Evolutionary conservation across 495 filamentous ascomycete species (phyloP).

Genomic region (Hypoxylon fragiforme): DNA sequence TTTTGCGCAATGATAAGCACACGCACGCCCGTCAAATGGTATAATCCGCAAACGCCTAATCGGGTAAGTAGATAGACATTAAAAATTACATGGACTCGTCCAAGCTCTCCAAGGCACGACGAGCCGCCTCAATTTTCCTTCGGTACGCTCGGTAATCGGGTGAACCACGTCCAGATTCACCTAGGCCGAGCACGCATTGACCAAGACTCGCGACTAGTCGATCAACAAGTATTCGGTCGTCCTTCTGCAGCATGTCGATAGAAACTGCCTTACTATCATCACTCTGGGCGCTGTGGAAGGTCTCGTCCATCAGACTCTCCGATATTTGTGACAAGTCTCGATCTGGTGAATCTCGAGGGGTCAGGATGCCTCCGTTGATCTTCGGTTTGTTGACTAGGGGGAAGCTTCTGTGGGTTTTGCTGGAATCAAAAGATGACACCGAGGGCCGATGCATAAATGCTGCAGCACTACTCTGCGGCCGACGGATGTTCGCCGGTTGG

Average conservation of each 20-base stretch:
- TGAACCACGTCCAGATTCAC: conserved; percentile 60
- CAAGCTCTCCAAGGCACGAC: conserved; percentile 68
- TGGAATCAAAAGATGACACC: conserved; percentile 52
- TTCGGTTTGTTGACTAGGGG: conserved; percentile 56
- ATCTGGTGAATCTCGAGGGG: conserved; percentile 43
- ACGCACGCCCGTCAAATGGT: conserved; percentile 24
- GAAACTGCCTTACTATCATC: conserved; percentile 32
- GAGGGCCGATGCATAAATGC: conserved; percentile 51
- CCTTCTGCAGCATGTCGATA: conserved; percentile 60
- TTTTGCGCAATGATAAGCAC: conserved; percentile 8
- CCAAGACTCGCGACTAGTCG: conserved; percentile 73
- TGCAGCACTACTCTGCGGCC: conserved; percentile 43
- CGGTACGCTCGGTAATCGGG: conserved; percentile 66
- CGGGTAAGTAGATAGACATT: no score
- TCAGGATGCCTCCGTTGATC: conserved; percentile 45
- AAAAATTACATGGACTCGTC: conserved; percentile 33
- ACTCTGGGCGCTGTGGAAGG: conserved; percentile 32
- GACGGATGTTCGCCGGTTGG: conserved; percentile 34
- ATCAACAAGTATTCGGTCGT: conserved; percentile 77
- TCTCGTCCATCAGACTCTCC: conserved; percentile 46
- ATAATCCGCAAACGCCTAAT: conserved; percentile 29
- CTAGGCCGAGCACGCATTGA: conserved; percentile 68
- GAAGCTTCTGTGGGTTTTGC: conserved; percentile 56
- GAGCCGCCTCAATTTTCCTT: conserved; percentile 71
- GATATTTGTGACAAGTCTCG: conserved; percentile 46